Evolutionary conservation across 805 yeast genomes (phyloP).

Genomic region (Wickerhamiella spandovensis): DNA sequence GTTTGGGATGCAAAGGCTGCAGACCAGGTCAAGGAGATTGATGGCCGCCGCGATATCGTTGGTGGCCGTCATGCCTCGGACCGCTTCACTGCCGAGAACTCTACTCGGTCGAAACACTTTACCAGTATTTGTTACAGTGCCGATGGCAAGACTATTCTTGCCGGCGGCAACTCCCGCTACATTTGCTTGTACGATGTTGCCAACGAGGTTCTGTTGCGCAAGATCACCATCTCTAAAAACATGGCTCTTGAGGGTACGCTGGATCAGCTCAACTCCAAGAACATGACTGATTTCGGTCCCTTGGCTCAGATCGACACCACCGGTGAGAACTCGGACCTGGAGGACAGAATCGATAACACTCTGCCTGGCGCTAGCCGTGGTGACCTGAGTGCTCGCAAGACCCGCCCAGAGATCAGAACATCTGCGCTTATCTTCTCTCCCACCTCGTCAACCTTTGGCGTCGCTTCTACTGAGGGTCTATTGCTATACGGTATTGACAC

Average conservation of each 20-base stretch:
- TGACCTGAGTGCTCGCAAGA: conserved; percentile 62
- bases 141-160: conserved; percentile 78
- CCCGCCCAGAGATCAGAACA: conserved; percentile 74
- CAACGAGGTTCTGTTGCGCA: conserved; percentile 70
- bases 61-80: conserved; percentile 77
- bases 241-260: conserved; percentile 86
- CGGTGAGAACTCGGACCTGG: conserved; percentile 77
- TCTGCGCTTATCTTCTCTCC: conserved; percentile 75
- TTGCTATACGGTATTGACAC: conserved; percentile 68
- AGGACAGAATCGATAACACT: conserved; percentile 59
- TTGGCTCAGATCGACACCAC: conserved; percentile 66
- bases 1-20: conserved; percentile 77
- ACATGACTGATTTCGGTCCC: conserved; percentile 81
- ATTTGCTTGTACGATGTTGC: conserved; percentile 83
- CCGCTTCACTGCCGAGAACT: conserved; percentile 64
- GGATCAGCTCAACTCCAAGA: conserved; percentile 61
- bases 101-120: conserved; percentile 74
- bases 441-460: conserved; percentile 79
- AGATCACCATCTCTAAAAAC: conserved; percentile 76
- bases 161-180: conserved; percentile 87
- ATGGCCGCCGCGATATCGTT: conserved; percentile 73
- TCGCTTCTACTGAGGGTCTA: conserved; percentile 90
- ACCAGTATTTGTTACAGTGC: conserved; percentile 71
- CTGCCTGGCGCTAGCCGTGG: conserved; percentile 83
- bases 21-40: conserved; percentile 68